Percentiles rank a stretch among this genome's conserved stretches.
Evolutionary conservation across 768 basidiomycete species (phyloP).

Genomic region (Rhizopogon vinicolor): DNA sequence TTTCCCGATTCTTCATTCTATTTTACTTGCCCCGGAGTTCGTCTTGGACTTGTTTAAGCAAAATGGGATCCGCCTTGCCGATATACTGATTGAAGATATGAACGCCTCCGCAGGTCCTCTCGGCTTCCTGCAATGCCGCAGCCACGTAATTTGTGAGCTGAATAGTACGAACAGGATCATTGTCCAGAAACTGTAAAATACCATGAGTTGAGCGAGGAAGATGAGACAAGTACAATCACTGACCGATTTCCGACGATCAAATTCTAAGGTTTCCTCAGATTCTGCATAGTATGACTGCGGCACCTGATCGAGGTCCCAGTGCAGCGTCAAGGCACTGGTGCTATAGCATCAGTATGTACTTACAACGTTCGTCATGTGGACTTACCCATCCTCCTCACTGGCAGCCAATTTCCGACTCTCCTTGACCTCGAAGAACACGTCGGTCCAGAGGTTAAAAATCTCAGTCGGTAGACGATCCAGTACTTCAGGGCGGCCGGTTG

Average conservation of each 20-base stretch:
- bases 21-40: constrained; percentile 29
- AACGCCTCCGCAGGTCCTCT: constrained; percentile 53
- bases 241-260: constrained; percentile 70
- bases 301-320: constrained; percentile 67
- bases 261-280: constrained; percentile 71
- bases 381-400: constrained; percentile 33
- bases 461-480: constrained; percentile 68
- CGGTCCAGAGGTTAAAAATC: constrained; percentile 83
- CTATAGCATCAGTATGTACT: background rate
- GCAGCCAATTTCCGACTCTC: constrained; percentile 48
- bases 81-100: constrained; percentile 61
- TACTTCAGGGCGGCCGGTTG: constrained; percentile 70
- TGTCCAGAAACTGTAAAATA: constrained; percentile 52
- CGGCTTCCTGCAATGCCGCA: constrained; percentile 57
- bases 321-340: constrained; percentile 41
- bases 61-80: constrained; percentile 60
- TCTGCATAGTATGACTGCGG: constrained; percentile 55
- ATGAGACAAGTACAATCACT: constrained; percentile 12
- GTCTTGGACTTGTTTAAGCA: constrained; percentile 67
- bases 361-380: background rate
- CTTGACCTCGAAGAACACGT: constrained; percentile 83
- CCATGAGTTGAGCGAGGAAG: constrained; percentile 4
- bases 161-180: constrained; percentile 66
- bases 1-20: background rate
- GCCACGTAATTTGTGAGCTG: constrained; percentile 61